phyloP scores from a whole-genome alignment of 805 yeast species.

The Maudiozyma turicensis region DNA sequence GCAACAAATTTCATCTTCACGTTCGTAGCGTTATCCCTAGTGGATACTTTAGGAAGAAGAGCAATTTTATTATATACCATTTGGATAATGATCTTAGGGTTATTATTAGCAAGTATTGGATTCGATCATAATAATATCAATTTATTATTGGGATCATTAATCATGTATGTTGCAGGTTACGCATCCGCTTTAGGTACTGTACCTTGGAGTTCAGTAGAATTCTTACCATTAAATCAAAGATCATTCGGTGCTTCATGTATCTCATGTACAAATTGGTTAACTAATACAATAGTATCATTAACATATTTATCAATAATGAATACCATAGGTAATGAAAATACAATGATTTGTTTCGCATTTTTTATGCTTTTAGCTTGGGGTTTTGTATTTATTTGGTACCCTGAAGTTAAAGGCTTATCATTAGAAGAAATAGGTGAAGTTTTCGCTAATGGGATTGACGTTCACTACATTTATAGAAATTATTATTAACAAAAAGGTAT shows the following conservation, averaged over 20 bases:
- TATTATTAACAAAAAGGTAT: conserved; percentile 18
- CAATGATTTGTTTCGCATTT: conserved; percentile 29
- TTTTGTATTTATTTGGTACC: conserved; percentile 33
- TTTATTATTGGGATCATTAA: conserved; percentile 25
- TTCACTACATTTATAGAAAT: conserved; percentile 28
- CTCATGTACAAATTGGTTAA: conserved; percentile 35
- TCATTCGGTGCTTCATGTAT: conserved; percentile 36
- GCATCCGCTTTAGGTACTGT: conserved; percentile 37
- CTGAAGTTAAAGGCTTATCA: conserved; percentile 38
- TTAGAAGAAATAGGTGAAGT: conserved; percentile 35
- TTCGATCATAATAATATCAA: conserved; percentile 14
- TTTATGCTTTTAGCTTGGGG: conserved; percentile 31
- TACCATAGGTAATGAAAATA: conserved; percentile 23
- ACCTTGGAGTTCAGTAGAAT: conserved; percentile 39
- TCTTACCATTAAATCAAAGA: conserved; percentile 34
- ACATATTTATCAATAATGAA: conserved; percentile 30
- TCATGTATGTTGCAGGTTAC: conserved; percentile 33
- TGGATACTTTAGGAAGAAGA: conserved; percentile 43
- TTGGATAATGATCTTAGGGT: conserved; percentile 32
- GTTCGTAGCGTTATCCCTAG: conserved; percentile 39
- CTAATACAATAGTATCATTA: conserved; percentile 31
- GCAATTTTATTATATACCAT: conserved; percentile 35
- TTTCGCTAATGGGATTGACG: conserved; percentile 34
- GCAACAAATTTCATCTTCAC: conserved; percentile 47
- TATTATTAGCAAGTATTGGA: conserved; percentile 27